A percentile compares a stretch with the other conserved stretches of the same genome.
Conservation (phyloP, 176 grass and related monocot species). For the Cocos nucifera region DNA sequence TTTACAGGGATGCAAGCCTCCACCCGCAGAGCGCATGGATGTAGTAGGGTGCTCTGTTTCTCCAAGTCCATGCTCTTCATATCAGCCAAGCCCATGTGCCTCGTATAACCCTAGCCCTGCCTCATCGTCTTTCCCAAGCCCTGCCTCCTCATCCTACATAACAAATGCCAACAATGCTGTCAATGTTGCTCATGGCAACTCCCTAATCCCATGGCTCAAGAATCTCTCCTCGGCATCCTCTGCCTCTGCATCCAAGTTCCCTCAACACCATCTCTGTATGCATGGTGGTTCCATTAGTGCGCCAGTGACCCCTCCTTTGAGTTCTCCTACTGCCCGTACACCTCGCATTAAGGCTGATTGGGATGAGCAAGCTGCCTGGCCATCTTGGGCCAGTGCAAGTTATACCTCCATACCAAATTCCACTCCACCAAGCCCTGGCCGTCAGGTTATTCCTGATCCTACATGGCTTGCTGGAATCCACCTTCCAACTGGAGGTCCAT, state of each 20-base stretch:
- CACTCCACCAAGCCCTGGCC: conserved; percentile 34
- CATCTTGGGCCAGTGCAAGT: background rate
- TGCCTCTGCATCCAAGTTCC: background rate
- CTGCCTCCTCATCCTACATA: conserved; percentile 54
- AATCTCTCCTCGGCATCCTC: conserved; percentile 40
- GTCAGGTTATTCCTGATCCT: conserved; percentile 45
- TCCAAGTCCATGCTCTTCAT: conserved; percentile 61
- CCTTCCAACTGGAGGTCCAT: conserved; percentile 7
- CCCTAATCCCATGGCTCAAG: conserved; percentile 68
- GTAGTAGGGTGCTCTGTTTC: conserved; percentile 11
- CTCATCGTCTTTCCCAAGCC: conserved; percentile 42
- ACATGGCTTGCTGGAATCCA: conserved; percentile 14
- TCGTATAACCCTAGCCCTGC: conserved; percentile 74
- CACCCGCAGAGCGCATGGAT: background rate
- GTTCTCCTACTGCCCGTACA: conserved; percentile 55
- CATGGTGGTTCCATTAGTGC: conserved; percentile 74
- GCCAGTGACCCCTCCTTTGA: conserved; percentile 78
- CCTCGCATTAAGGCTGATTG: conserved; percentile 43
- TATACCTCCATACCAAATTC: conserved; percentile 3
- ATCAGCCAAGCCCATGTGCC: conserved; percentile 50
- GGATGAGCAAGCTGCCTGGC: background rate
- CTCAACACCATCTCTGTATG: conserved; percentile 13
- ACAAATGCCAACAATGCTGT: conserved; percentile 19
- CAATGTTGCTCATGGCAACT: conserved; percentile 37
- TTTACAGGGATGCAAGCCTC: conserved; percentile 17